These are phyloP conservation scores for Adansonia digitata DNA, from an alignment of 345 rosid genomes.

Conservation along the genomic window DNA sequence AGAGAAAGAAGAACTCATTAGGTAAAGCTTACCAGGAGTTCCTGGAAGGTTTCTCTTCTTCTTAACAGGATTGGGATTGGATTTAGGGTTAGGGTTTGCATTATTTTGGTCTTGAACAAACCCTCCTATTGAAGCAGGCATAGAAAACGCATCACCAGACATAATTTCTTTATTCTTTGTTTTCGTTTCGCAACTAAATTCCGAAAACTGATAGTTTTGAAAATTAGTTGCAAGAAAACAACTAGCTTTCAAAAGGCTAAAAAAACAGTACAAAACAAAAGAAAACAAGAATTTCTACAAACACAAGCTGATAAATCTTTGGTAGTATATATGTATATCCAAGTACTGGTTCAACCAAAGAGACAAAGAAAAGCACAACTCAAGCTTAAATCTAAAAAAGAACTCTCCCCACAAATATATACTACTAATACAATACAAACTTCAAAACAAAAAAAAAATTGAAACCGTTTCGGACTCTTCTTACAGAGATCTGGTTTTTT, in stretches of 20 bases:
- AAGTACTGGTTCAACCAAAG: slow-evolving; percentile 48
- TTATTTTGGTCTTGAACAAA: slow-evolving; percentile 46
- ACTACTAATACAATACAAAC: slow-evolving; percentile 22
- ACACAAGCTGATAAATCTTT: slow-evolving; percentile 44
- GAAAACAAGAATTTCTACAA: slow-evolving; percentile 38
- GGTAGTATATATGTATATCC: slow-evolving; percentile 34
- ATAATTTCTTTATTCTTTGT: slow-evolving; percentile 5
- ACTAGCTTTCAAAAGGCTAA: slow-evolving; percentile 32
- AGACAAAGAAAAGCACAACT: slow-evolving; percentile 57
- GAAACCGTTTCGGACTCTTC: slow-evolving; percentile 32
- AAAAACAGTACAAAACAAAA: slow-evolving; percentile 39
- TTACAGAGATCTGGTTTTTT: slow-evolving; percentile 42
- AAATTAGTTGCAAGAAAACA: slow-evolving; percentile 33
- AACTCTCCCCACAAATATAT: slow-evolving; percentile 16
- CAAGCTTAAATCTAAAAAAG: slow-evolving; percentile 35
- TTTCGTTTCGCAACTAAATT: slow-evolving; percentile 3
- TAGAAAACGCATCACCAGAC: slow-evolving; percentile 61
- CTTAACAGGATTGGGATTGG: slow-evolving; percentile 47
- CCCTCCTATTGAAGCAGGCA: slow-evolving; percentile 47
- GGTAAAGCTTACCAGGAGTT: slow-evolving; percentile 55
- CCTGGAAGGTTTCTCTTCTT: slow-evolving; percentile 93
- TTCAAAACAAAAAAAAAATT: slow-evolving; percentile 19
- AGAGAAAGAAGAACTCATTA: neutral
- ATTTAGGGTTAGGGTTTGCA: slow-evolving; percentile 67
- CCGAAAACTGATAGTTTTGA: slow-evolving; percentile 17